These are phyloP conservation scores for Verticillium longisporum DNA, from an alignment of 2,329 filamentous ascomycete genomes.

Conservation along the genomic window DNA sequence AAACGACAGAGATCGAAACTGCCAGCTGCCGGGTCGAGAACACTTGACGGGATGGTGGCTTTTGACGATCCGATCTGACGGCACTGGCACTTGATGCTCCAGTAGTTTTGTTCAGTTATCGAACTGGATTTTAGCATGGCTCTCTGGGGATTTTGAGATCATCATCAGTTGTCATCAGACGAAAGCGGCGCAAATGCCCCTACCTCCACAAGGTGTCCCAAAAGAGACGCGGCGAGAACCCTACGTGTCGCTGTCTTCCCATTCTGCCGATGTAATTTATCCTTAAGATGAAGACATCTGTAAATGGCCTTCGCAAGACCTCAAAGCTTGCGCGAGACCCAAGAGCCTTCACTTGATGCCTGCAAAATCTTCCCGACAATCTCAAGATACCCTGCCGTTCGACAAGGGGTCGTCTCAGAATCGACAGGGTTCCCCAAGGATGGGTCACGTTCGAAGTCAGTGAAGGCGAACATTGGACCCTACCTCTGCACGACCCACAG, in stretches of 20 bases:
- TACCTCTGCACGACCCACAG: conserved; percentile 17
- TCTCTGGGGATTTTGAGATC: no score
- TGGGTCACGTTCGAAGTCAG: not conserved
- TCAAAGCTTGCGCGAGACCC: not conserved
- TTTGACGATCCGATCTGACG: not conserved
- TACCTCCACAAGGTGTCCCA: not conserved
- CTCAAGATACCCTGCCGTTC: conserved; percentile 3
- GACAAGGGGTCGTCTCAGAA: conserved; percentile 26
- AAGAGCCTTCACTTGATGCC: not conserved
- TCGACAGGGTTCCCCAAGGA: conserved; percentile 24
- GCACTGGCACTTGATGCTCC: not conserved
- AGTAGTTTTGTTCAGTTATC: no score
- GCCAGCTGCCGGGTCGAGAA: not conserved
- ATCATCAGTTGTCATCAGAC: no score
- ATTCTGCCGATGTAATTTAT: not conserved
- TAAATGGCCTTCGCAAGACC: not conserved
- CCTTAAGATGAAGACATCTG: not conserved
- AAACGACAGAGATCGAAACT: not conserved
- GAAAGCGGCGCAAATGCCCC: no score
- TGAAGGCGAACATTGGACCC: conserved; percentile 1
- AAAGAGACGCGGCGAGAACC: not conserved
- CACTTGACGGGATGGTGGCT: not conserved
- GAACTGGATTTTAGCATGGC: no score
- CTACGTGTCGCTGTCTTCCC: not conserved
- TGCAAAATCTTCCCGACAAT: not conserved